phyloP scores from a whole-genome alignment of 208 protist genomes.

The Tetramitus jugosus region DNA sequence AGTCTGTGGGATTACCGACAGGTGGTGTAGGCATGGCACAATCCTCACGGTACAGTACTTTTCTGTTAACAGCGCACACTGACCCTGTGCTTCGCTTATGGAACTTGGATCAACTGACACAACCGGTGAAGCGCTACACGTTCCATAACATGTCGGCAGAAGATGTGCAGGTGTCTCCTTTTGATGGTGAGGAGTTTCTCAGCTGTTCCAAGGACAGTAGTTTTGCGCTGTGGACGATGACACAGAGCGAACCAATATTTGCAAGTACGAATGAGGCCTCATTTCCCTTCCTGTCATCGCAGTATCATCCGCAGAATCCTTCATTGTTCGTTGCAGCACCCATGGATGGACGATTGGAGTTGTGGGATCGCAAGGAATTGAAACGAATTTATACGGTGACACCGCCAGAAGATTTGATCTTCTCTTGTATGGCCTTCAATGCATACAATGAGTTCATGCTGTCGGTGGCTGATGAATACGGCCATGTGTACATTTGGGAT shows the following conservation, averaged over 20 bases:
- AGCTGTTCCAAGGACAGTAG: neutral
- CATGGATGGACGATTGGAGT: neutral
- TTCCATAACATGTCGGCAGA: conserved; percentile 4
- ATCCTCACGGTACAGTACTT: neutral
- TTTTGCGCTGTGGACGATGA: conserved; percentile 3
- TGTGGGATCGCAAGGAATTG: neutral
- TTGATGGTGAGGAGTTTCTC: conserved; percentile 14
- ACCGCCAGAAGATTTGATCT: conserved; percentile 11
- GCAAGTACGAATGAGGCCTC: neutral
- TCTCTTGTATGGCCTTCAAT: neutral
- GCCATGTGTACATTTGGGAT: conserved; percentile 6
- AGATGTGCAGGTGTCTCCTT: neutral
- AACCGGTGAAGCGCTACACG: conserved; percentile 10
- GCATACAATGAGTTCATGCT: conserved; percentile 7
- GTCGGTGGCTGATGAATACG: neutral
- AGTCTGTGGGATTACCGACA: neutral
- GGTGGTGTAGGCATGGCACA: neutral
- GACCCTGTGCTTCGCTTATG: conserved; percentile 10
- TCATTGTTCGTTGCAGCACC: neutral
- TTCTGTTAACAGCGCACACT: neutral
- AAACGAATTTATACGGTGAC: conserved; percentile 1
- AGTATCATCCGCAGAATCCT: conserved; percentile 11
- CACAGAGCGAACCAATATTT: conserved; percentile 14
- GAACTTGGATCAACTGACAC: neutral
- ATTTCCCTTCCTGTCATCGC: neutral